phyloP scores from a whole-genome alignment of 441 rosid genomes.

The Erysimum pusillum region DNA sequence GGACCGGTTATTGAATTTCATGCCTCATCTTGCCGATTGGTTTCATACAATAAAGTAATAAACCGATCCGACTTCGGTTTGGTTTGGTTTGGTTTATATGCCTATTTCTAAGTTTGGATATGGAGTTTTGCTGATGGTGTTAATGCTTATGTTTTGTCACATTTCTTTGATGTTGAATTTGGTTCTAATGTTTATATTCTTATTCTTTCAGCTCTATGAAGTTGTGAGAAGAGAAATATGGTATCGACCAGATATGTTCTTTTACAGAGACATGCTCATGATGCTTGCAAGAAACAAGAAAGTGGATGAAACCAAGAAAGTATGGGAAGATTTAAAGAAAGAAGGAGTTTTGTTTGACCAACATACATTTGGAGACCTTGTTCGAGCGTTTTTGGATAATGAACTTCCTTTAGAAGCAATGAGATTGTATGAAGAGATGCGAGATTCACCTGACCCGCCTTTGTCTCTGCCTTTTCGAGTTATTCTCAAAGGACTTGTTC shows the following conservation, averaged over 20 bases:
- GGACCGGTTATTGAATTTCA: neutral
- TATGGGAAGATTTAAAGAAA: conserved; percentile 80
- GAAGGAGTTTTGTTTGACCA: conserved; percentile 90
- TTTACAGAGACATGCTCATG: conserved; percentile 92
- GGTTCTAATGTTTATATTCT: neutral
- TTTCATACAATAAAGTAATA: neutral
- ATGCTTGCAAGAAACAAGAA: conserved; percentile 89
- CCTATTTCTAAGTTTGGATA: neutral
- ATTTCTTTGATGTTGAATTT: conserved; percentile 11
- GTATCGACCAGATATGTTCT: conserved; percentile 94
- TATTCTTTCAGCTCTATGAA: conserved; percentile 68
- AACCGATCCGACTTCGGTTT: too few species aligned
- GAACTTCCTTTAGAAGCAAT: conserved; percentile 76
- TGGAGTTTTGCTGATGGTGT: neutral
- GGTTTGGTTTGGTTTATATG: neutral
- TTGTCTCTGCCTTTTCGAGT: conserved; percentile 87
- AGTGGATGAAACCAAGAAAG: conserved; percentile 67
- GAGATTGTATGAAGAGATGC: conserved; percentile 85
- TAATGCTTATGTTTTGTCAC: neutral
- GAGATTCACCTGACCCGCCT: conserved; percentile 86
- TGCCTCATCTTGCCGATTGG: neutral
- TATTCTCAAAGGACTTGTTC: conserved; percentile 83
- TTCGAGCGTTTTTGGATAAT: conserved; percentile 74
- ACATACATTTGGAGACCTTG: conserved; percentile 86
- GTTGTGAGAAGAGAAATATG: conserved; percentile 91